Evolutionary conservation across 2,329 filamentous ascomycete species (phyloP).

Genomic region (Alternaria alternata): DNA sequence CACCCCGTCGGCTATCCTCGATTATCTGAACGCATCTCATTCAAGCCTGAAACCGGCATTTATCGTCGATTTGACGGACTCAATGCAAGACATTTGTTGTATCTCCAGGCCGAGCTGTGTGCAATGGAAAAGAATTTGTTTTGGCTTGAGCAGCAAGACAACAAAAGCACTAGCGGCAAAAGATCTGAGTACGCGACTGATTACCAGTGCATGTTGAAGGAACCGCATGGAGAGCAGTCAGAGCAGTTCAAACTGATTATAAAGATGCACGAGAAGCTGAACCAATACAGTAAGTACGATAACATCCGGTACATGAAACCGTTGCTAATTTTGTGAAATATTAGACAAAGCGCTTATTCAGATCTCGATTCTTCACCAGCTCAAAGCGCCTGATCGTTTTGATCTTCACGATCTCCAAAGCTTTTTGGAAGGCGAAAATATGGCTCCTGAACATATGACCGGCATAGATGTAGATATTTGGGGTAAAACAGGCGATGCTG

Average conservation of each 20-base stretch:
- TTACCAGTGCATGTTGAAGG: slow-evolving; percentile 1
- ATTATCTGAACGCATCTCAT: slow-evolving; percentile 18
- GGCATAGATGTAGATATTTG: background rate
- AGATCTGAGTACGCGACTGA: background rate
- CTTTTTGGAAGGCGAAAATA: slow-evolving; percentile 6
- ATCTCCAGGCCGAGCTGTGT: slow-evolving; percentile 22
- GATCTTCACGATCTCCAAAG: slow-evolving; percentile 17
- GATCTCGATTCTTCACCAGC: background rate
- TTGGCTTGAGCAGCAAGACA: background rate
- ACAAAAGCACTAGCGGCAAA: background rate
- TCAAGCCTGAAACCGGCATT: slow-evolving; percentile 17
- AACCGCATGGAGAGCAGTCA: background rate
- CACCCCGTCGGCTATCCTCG: slow-evolving; percentile 21
- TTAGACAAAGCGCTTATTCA: slow-evolving; percentile 11
- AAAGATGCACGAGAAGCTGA: slow-evolving; percentile 5
- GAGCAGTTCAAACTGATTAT: background rate
- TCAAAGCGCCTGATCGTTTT: slow-evolving; percentile 2
- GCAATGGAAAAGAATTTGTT: background rate
- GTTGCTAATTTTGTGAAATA: background rate
- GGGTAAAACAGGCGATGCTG: background rate
- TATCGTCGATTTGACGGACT: slow-evolving; percentile 25
- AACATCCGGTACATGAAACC: too few relatives aligned
- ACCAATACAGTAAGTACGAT: slow-evolving; percentile 7
- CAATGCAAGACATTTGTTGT: slow-evolving; percentile 23
- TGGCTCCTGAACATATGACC: background rate